Evolutionary conservation across 1,284 basidiomycete species (phyloP), one percentile per base, ranked within the genome.

Genomic region (Coniferiporia weirii): DNA sequence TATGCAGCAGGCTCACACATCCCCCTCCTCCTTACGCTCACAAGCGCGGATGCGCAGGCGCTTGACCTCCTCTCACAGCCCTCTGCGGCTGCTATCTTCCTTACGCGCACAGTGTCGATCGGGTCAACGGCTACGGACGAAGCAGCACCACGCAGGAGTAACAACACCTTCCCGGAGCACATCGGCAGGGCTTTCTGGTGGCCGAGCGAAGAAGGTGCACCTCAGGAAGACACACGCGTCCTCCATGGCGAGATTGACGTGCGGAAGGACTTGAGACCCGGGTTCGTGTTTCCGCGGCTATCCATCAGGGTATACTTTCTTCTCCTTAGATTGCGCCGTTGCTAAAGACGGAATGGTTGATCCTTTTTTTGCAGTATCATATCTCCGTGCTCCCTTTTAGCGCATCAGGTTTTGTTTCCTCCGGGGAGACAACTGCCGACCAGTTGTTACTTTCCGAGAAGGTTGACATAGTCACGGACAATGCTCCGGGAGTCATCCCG

Each of bases 181-280:
- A 71, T 75, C 15, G 76, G 75, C 5, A 70, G 71, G 32, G 81
- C 76, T 0, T 74, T 74, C 43, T 82, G 81, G 67, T 83, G 81
- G 79, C 71, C 75, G 66, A 55, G 45, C 17, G 64, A 51, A 66
- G 72, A 61, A 17, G 56, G 54, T 43, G 54, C 34, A 12, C 15
- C 51, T 4, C 27, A 27, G 47, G 38, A 54, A 17, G 61, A 54
- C 27, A 70, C 67, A 44, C 71, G 78, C 17, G 66, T 70, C 32
- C 66, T 84, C 13, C 72, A 75, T 51, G 83, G 84, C 7, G 82
- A 85, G 67, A 64, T 86, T 32, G 74, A 79, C 8, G 69, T 83
- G 22, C 71, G 73, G 61, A 76, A 69, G 61, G 68, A 67, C 12
- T 55, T 79, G 52, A 84, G 79, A 64, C 79, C 78, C 3, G 80